Evolutionary conservation across 108 stramenopile species (phyloP).

Genomic region (Cylindrotheca closterium): DNA sequence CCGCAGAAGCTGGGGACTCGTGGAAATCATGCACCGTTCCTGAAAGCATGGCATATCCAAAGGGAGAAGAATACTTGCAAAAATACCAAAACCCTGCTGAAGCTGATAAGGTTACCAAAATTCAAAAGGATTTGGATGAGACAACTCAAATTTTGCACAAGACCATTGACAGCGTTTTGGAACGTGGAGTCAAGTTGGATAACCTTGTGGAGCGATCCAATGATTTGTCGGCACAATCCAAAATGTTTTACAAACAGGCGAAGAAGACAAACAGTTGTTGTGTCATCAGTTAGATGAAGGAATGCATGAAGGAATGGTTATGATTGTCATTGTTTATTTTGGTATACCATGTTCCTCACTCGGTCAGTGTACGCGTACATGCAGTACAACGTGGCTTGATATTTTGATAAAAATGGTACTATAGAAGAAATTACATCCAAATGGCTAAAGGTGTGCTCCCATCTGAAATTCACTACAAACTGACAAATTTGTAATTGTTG

Average conservation of each 20-base stretch:
- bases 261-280: constrained; percentile 99
- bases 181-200: constrained; percentile 97
- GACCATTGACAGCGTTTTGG: constrained; percentile 97
- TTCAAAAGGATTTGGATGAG: constrained; percentile 98
- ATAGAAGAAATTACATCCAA: too few relatives aligned
- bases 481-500: constrained; percentile 8
- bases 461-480: constrained; percentile 8
- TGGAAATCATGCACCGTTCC: constrained; percentile 68
- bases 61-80: constrained; percentile 67
- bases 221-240: constrained; percentile 95
- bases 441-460: too few relatives aligned
- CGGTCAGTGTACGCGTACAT: too few relatives aligned
- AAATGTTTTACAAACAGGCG: constrained; percentile 99
- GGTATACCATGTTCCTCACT: too few relatives aligned
- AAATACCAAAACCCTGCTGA: constrained; percentile 93
- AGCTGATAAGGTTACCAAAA: constrained; percentile 98
- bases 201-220: constrained; percentile 94
- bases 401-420: too few relatives aligned
- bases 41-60: constrained; percentile 63
- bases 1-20: constrained; percentile 47
- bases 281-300: constrained; percentile 58
- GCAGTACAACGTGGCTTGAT: too few relatives aligned
- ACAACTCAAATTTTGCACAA: constrained; percentile 98
- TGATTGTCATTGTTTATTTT: too few relatives aligned
- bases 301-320: background rate